Evolutionary conservation across 2,329 filamentous ascomycete species (phyloP).

Genomic region (Grosmannia serpens): DNA sequence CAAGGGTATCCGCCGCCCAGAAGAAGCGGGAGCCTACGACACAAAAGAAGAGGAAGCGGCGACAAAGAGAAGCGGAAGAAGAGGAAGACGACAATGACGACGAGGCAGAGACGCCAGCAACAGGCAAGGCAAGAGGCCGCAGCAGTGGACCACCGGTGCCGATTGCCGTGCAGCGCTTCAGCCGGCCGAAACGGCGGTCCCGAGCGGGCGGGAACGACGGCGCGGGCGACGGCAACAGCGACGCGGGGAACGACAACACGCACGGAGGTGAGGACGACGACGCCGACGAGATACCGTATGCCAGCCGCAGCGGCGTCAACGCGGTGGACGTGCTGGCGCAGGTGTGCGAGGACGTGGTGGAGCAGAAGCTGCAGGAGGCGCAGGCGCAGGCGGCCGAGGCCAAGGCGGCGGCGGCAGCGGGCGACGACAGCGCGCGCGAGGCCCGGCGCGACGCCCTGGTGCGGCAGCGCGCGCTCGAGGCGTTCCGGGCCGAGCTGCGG

Average conservation of each 20-base stretch:
- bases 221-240: constrained; percentile 12
- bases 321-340: constrained; percentile 50
- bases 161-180: constrained; percentile 51
- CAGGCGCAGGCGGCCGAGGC: constrained; percentile 28
- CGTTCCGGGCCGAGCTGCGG: constrained; percentile 45
- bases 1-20: background rate
- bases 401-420: background rate
- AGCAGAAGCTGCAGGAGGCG: constrained; percentile 35
- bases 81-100: constrained; percentile 13
- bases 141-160: constrained; percentile 25
- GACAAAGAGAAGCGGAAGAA: background rate
- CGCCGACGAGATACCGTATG: constrained; percentile 40
- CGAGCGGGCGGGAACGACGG: constrained; percentile 32
- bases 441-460: background rate
- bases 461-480: constrained; percentile 45
- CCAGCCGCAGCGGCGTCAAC: constrained; percentile 44
- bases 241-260: constrained; percentile 27
- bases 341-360: constrained; percentile 49
- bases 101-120: background rate
- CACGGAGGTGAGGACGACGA: no score
- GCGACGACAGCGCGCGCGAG: background rate
- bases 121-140: background rate
- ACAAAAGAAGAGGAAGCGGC: background rate
- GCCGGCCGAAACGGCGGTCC: constrained; percentile 19
- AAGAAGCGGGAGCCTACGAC: background rate